A percentile compares a stretch with the other conserved stretches of the same genome.
Evolutionary conservation across 345 rosid genomes (phyloP).

Genomic region (Linum lewisii): DNA sequence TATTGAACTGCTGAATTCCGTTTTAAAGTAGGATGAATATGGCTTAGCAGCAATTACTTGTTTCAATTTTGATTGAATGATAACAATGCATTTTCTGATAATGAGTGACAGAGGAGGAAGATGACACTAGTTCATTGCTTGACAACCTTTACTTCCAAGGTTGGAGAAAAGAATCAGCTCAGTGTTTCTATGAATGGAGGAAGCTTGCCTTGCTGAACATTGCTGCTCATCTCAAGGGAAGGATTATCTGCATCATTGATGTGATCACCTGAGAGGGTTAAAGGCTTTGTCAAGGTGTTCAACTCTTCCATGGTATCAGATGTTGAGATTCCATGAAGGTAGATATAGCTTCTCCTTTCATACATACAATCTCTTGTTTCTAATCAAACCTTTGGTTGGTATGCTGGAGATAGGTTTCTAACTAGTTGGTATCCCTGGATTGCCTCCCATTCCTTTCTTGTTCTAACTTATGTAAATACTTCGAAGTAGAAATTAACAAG

Average conservation of each 20-base stretch:
- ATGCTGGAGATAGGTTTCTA: slow-evolving; percentile 11
- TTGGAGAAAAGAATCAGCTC: background rate
- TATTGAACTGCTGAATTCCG: too few species aligned
- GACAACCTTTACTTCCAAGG: too few species aligned
- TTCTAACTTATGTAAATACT: too few species aligned
- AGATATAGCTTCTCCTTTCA: slow-evolving; percentile 22
- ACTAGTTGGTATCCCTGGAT: slow-evolving; percentile 10
- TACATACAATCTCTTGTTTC: too few species aligned
- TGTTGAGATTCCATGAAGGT: slow-evolving; percentile 15
- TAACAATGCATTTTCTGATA: too few species aligned
- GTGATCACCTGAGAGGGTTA: slow-evolving; percentile 59
- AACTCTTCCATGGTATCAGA: slow-evolving; percentile 11
- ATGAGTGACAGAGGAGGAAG: too few species aligned
- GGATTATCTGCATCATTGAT: slow-evolving; percentile 66
- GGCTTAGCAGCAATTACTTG: too few species aligned
- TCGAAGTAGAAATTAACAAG: too few species aligned
- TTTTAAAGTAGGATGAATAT: too few species aligned
- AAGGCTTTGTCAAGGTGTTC: slow-evolving; percentile 19
- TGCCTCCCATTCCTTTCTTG: slow-evolving; percentile 13
- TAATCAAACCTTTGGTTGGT: slow-evolving; percentile 12
- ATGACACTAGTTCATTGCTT: too few species aligned
- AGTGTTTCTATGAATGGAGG: slow-evolving; percentile 31
- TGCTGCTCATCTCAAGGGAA: slow-evolving; percentile 64
- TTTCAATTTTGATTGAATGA: too few species aligned
- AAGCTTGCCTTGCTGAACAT: slow-evolving; percentile 65